These are phyloP conservation scores for Cyberlindnera saturnus DNA, from an alignment of 805 yeast species.

Conservation along the genomic window DNA sequence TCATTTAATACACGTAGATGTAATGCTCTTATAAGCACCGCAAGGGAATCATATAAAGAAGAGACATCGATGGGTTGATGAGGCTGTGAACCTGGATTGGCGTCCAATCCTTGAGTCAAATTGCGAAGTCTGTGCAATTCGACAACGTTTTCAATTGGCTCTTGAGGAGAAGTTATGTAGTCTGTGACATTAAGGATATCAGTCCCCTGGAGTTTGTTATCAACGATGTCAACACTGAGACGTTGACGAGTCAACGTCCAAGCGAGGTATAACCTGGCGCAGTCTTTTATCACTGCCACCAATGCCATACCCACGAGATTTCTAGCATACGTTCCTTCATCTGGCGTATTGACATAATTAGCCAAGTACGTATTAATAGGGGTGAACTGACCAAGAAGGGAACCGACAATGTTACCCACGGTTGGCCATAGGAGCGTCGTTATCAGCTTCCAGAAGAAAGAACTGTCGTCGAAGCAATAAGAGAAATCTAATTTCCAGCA, in stretches of 20 bases:
- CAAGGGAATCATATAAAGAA: too few relatives aligned
- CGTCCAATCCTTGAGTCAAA: too few relatives aligned
- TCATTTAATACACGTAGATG: too few relatives aligned
- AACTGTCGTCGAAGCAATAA: conserved; percentile 16
- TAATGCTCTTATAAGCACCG: too few relatives aligned
- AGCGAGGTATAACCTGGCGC: conserved; percentile 25
- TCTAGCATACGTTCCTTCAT: conserved; percentile 28
- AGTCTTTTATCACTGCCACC: conserved; percentile 28
- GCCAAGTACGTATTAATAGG: conserved; percentile 18
- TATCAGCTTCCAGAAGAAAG: conserved; percentile 2
- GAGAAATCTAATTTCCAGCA: conserved; percentile 27
- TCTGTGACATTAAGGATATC: background rate
- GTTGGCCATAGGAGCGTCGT: conserved; percentile 21
- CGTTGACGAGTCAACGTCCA: conserved; percentile 27
- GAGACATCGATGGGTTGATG: too few relatives aligned
- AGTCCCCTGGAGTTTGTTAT: conserved; percentile 7
- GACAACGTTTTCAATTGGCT: background rate
- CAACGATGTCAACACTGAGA: conserved; percentile 18
- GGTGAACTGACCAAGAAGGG: conserved; percentile 19
- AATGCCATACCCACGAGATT: conserved; percentile 30
- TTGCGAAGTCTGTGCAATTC: background rate
- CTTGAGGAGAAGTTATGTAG: background rate
- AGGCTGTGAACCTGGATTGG: too few relatives aligned
- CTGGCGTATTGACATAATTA: conserved; percentile 28
- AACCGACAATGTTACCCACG: conserved; percentile 24